These are phyloP conservation scores for Dactylonectria estremocensis DNA, from an alignment of 2,329 filamentous ascomycete genomes.

Conservation along the genomic window DNA sequence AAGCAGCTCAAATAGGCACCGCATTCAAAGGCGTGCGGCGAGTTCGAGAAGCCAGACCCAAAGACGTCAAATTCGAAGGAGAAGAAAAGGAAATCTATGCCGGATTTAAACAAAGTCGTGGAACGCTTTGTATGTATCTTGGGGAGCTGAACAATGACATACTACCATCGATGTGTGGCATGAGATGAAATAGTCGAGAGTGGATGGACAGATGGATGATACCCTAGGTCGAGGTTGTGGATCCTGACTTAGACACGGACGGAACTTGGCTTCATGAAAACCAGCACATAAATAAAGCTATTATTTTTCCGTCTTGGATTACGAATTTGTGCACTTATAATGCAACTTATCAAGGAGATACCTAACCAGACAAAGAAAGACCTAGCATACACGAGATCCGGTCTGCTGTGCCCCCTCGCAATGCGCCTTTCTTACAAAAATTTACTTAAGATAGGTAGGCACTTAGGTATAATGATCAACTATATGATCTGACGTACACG, in stretches of 20 bases:
- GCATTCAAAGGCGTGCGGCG: neutral
- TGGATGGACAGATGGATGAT: conserved; percentile 44
- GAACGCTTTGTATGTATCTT: conserved; percentile 6
- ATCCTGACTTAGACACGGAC: conserved; percentile 43
- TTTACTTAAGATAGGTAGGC: no score
- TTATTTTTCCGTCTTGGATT: neutral
- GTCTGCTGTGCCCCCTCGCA: neutral
- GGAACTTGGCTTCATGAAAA: conserved; percentile 13
- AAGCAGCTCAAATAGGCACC: conserved; percentile 69
- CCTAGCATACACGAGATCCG: neutral
- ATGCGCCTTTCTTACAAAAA: neutral
- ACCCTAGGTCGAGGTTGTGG: conserved; percentile 48
- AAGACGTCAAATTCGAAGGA: conserved; percentile 7
- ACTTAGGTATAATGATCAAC: no score
- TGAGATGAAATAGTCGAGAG: conserved; percentile 21
- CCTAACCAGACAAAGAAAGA: neutral
- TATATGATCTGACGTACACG: no score
- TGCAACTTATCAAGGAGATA: no score
- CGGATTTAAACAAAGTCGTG: neutral
- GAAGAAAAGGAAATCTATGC: neutral
- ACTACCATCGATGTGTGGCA: conserved; percentile 12
- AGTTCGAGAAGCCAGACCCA: conserved; percentile 21
- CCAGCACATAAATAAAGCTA: conserved; percentile 14
- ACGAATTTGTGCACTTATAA: neutral
- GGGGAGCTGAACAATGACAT: conserved; percentile 14